Percentiles rank a stretch among this genome's conserved stretches.
These are phyloP conservation scores for Fusarium globosum DNA, from an alignment of 2,329 filamentous ascomycete species.

Conservation along the genomic window DNA sequence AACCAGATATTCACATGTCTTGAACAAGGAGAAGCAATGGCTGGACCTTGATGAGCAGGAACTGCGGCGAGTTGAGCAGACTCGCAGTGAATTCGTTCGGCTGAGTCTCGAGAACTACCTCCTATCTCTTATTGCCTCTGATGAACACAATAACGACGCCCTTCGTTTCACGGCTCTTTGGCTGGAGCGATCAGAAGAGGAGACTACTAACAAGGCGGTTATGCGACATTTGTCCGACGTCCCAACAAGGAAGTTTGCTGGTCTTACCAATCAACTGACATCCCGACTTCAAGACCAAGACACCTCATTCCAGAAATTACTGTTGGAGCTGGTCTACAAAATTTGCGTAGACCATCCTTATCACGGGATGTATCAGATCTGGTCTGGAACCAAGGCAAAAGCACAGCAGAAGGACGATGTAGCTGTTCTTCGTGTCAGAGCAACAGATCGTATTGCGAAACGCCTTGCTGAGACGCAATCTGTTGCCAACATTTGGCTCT, in stretches of 20 bases:
- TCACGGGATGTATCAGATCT: slow-evolving; percentile 97
- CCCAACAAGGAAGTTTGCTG: slow-evolving; percentile 90
- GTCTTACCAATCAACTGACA: slow-evolving; percentile 94
- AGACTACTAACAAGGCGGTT: slow-evolving; percentile 82
- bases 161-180: slow-evolving; percentile 94
- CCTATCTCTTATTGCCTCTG: slow-evolving; percentile 83
- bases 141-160: slow-evolving; percentile 89
- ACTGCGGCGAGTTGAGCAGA: slow-evolving; percentile 80
- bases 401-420: slow-evolving; percentile 78
- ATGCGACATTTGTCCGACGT: slow-evolving; percentile 76
- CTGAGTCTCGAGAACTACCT: slow-evolving; percentile 95
- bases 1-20: slow-evolving; percentile 67
- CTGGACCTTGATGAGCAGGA: slow-evolving; percentile 91
- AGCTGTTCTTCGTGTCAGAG: slow-evolving; percentile 77
- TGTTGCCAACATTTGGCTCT: slow-evolving; percentile 71
- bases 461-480: slow-evolving; percentile 65
- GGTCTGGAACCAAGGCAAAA: slow-evolving; percentile 79
- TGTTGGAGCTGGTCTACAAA: slow-evolving; percentile 78
- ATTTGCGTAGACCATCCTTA: slow-evolving; percentile 96
- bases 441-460: slow-evolving; percentile 75
- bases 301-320: slow-evolving; percentile 78
- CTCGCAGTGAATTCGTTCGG: slow-evolving; percentile 83
- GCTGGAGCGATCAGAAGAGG: slow-evolving; percentile 85
- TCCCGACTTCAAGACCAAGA: slow-evolving; percentile 84
- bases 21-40: slow-evolving; percentile 84